These are phyloP conservation scores for Rhodamnia argentea DNA, from an alignment of 345 rosid genomes.

Conservation along the genomic window DNA sequence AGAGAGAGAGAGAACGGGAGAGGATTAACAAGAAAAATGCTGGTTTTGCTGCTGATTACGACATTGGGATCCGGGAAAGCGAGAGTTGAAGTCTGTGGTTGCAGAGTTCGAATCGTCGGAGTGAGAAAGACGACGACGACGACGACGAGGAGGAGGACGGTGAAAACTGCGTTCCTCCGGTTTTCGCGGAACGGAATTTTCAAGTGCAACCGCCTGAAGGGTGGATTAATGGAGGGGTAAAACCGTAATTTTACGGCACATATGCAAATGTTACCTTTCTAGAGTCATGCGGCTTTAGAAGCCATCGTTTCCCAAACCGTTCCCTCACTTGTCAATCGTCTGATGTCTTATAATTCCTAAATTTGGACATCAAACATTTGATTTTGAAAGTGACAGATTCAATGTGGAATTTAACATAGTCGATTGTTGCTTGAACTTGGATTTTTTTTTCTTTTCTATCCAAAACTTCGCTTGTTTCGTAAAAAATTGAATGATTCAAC, in stretches of 20 bases:
- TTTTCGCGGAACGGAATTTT: neutral
- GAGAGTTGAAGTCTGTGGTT: neutral
- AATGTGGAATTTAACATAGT: neutral
- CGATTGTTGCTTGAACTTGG: neutral
- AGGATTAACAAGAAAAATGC: neutral
- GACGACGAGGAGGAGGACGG: neutral
- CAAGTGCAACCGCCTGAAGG: neutral
- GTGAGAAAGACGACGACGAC: neutral
- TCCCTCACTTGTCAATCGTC: neutral
- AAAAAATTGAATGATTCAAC: no score
- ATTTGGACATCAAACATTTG: neutral
- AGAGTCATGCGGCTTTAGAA: neutral
- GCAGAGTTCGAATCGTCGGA: neutral
- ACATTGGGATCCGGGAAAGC: neutral
- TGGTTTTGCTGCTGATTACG: neutral
- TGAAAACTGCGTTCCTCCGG: neutral
- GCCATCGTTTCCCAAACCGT: neutral
- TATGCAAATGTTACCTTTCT: no score
- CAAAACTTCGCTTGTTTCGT: fast-evolving
- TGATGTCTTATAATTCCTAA: neutral
- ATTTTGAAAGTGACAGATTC: neutral
- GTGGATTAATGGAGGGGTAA: neutral
- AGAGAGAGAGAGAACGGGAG: neutral
- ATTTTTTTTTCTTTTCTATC: neutral
- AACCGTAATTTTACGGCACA: neutral